Base-by-base conservation (phyloP, 2,329 filamentous ascomycete genomes). In the Westerdykella sp. region DNA sequence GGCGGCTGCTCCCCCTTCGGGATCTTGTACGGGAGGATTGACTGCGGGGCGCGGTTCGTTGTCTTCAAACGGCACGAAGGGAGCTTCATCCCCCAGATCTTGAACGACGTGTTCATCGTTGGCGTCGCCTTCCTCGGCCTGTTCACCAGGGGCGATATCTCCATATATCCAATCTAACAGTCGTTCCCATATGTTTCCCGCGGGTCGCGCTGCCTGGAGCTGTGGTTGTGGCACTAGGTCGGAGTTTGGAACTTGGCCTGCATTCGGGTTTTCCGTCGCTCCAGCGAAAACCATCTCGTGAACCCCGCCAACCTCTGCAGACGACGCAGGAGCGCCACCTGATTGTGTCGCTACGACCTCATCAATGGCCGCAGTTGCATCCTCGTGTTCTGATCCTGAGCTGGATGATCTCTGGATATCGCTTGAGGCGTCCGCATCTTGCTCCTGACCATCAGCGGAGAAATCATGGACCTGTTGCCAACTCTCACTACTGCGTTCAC, bases 1-100 rank as follows among this genome's bases (percentile, higher is more conserved):
- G n/a, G 79, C 83, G 36, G 78, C 84, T 41, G 80, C 80, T 16
- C 79, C 72, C 1, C 79, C 78, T 45, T 84, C 81, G 12, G 71
- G 76, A 43, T 80, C 77, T 34, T 71, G 72, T 15, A 53, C 53
- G 11, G 53, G 57, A 16, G 51, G 44, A 16, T 62, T 55, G 6
- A 42, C 60, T 6, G 54, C 52, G 22, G 60, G 57, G 28, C 53
- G 54, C 2, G 45, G 54, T 30, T 60, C 62, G 12, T 69, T 69
- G 36, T 68, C 70, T 46, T 69, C 67, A 48, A 77, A 70, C 23
- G 76, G 76, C 0, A 81, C 76, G 51, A 83, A 81, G 1, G 77
- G 79, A 12, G 75, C 74, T 62, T 85, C 81, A 23, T 76, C 71
- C 6, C 73, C 76, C 21, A 80, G 67, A 45, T 83, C 74, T 46